Base-by-base conservation (phyloP, 768 basidiomycete species). In the Mycena albidolilacea region DNA sequence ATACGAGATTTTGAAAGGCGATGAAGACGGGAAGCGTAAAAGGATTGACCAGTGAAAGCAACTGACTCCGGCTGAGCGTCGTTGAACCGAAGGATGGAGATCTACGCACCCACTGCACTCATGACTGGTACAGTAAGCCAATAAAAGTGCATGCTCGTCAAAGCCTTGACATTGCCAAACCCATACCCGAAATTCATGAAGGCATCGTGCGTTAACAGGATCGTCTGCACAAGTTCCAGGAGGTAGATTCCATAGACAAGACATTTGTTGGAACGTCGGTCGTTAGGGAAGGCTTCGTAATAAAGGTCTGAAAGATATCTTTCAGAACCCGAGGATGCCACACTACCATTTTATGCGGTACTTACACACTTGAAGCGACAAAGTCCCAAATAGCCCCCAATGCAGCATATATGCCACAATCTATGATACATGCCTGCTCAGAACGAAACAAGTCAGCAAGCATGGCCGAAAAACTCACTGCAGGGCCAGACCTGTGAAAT, bases 351-450 rank as follows among this genome's bases (percentile, higher is more conserved):
- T 57, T 10, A 15, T 57, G 30, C 30, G 30, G 30, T 4, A 30
- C 30, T 30, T 30, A 72, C 74, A 75, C 4, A 66, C 5, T 37
- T 72, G 74, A 37, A 72, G 37, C 7, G 55, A n/a, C 12, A 75
- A 58, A 14, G 74, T 66, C 3, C 74, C 70, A 14, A 72, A 75
- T 7, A 75, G 63, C 5, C 70, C 65, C 71, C 74, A 75, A 17
- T 75, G 71, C 43, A 75, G 39, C 23, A 75, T 9, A 39, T 50
- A 19, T 5, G 48, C 17, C 9, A 71, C 19, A 57, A 57, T 57
- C 55, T 57, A 35, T 6, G 30, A 58, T 8, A 48, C n/a, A 44
- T 44, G 21, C 37, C 38, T 39, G 19, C 5, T 57, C 30, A 57
- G 12, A 23, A 11, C 11, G 10, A 15, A 14, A 6, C 12, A 35